Percentiles rank a stretch among this genome's conserved stretches.
These are phyloP conservation scores for Macaranga tanarius DNA, from an alignment of 441 rosid species.

Conservation along the genomic window DNA sequence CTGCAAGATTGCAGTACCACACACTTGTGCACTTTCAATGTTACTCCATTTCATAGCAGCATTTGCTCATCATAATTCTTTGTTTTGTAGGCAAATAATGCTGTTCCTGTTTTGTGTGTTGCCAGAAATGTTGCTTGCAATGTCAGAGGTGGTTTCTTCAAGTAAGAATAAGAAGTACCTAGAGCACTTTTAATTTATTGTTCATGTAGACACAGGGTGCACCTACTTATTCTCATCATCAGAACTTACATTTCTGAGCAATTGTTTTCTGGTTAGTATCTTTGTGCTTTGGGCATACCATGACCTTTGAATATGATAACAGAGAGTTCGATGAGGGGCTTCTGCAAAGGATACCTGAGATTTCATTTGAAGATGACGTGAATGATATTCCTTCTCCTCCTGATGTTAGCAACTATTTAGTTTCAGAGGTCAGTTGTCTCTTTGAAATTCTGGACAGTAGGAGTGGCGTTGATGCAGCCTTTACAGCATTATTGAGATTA, in stretches of 20 bases:
- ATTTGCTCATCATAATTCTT: slow-evolving; percentile 31
- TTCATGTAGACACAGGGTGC: neutral
- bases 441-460: neutral
- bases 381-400: slow-evolving; percentile 77
- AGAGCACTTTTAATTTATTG: neutral
- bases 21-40: neutral
- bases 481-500: neutral
- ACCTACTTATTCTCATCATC: slow-evolving; percentile 2
- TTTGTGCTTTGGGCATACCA: slow-evolving; percentile 19
- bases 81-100: slow-evolving; percentile 65
- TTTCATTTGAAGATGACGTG: slow-evolving; percentile 77
- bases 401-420: slow-evolving; percentile 92
- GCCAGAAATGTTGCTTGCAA: slow-evolving; percentile 96
- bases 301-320: slow-evolving; percentile 39
- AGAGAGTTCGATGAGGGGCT: slow-evolving; percentile 95
- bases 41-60: neutral
- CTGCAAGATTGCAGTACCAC: slow-evolving; percentile 17
- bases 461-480: neutral
- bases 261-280: slow-evolving; percentile 12
- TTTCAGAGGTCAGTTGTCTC: slow-evolving; percentile 71
- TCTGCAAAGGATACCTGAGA: slow-evolving; percentile 65
- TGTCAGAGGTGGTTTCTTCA: slow-evolving; percentile 96
- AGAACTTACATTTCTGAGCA: slow-evolving; percentile 14
- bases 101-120: slow-evolving; percentile 76
- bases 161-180: slow-evolving; percentile 47